phyloP scores from a whole-genome alignment of 2,329 filamentous ascomycete species.

The Neofusicoccum umdonicola region DNA sequence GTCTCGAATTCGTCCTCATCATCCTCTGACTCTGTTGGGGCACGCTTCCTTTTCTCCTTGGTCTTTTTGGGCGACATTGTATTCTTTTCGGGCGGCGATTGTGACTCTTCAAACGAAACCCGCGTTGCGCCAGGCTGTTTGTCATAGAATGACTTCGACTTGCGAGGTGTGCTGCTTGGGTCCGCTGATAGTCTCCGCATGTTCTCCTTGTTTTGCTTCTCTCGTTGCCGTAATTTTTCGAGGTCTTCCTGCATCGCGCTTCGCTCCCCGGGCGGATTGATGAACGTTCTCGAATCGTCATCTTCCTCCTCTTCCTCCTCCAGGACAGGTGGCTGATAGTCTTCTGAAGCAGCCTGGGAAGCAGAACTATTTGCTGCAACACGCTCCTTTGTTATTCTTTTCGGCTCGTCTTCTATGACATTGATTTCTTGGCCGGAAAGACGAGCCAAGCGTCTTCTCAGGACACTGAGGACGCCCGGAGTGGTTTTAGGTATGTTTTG shows the following conservation, averaged over 20 bases:
- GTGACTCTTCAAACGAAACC: constrained; percentile 33
- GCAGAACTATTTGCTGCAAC: not conserved
- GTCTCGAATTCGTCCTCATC: constrained; percentile 46
- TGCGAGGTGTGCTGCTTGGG: not conserved
- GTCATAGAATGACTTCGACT: constrained; percentile 37
- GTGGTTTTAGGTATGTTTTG: not conserved
- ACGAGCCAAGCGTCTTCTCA: constrained; percentile 24
- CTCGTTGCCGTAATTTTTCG: constrained; percentile 19
- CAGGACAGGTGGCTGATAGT: constrained; percentile 21
- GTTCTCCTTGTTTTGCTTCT: constrained; percentile 19
- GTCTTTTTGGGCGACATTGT: constrained; percentile 22
- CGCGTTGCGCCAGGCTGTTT: constrained; percentile 38
- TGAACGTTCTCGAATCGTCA: constrained; percentile 16
- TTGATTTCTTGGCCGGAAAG: not conserved
- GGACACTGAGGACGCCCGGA: not conserved
- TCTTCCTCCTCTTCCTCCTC: constrained; percentile 25
- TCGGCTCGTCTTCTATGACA: not conserved
- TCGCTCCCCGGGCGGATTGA: constrained; percentile 5
- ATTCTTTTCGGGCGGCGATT: constrained; percentile 22
- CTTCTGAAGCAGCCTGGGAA: not conserved
- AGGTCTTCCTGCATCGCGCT: constrained; percentile 18
- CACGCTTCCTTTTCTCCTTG: constrained; percentile 27
- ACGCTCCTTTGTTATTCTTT: not conserved
- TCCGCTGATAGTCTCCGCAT: not conserved
- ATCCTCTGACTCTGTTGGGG: constrained; percentile 32